A percentile compares a stretch with the other conserved stretches of the same genome.
Evolutionary conservation across 352 stramenopile species (phyloP).

Genomic region (Phytophthora rubi): DNA sequence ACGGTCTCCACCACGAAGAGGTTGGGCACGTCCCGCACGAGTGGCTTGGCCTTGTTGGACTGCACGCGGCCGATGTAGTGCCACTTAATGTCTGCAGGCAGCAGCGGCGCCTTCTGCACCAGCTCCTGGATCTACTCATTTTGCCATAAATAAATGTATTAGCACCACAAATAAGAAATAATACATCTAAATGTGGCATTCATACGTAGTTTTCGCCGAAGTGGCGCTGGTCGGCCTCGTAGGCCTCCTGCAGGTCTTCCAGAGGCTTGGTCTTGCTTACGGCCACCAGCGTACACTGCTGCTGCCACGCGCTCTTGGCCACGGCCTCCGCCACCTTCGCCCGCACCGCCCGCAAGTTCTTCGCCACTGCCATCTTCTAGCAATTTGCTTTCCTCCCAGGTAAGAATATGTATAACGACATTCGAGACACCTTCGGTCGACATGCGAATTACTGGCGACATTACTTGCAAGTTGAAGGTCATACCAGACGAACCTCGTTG

Average conservation of each 20-base stretch:
- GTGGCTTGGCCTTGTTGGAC: constrained; percentile 96
- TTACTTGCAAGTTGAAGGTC: not conserved
- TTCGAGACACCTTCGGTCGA: not conserved
- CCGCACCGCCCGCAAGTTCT: constrained; percentile 69
- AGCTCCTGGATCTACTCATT: constrained; percentile 94
- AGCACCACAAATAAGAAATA: constrained; percentile 16
- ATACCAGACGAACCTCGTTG: no score
- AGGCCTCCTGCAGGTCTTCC: constrained; percentile 87
- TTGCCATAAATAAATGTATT: constrained; percentile 26
- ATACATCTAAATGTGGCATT: not conserved
- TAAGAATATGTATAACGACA: not conserved
- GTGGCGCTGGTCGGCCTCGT: constrained; percentile 91
- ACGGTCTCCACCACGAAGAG: constrained; percentile 97
- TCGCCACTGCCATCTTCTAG: constrained; percentile 48
- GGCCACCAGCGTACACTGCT: constrained; percentile 89
- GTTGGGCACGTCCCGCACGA: constrained; percentile 93
- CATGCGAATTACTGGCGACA: not conserved
- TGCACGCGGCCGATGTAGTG: constrained; percentile 99
- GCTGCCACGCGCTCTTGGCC: constrained; percentile 53
- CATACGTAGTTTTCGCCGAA: constrained; percentile 99
- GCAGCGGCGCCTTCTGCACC: constrained; percentile 91
- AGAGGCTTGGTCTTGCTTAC: constrained; percentile 96
- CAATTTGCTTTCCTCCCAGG: not conserved
- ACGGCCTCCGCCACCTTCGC: constrained; percentile 65
- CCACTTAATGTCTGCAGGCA: constrained; percentile 94